Base-by-base conservation (phyloP, 495 filamentous ascomycete species). In the Neurospora sp. region DNA sequence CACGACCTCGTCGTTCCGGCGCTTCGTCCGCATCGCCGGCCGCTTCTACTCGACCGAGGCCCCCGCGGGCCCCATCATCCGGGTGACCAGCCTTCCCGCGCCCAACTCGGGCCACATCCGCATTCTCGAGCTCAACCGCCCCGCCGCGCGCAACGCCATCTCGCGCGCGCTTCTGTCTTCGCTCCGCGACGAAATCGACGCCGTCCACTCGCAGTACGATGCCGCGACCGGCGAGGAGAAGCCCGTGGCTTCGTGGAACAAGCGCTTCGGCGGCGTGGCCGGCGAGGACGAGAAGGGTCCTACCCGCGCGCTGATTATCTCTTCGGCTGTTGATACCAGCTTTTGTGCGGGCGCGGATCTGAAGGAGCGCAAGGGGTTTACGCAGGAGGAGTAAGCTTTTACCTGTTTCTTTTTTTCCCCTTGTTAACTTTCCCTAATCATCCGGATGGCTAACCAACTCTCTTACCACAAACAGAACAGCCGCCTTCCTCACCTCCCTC, bases 311-410 rank as follows among this genome's bases (percentile, higher is more conserved):
- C 76, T 99, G 76, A 88, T 98, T 22, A 73, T 98, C 3, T 91
- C 90, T 14, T 94, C 91, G 74, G 92, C 91, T 8, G 84, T 91
- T 20, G 93, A 97, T 53, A 84, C 87, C 3, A 89, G 89, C 70
- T 99, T 99, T 82, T 98, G 95, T 82, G 94, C 96, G 0, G 96
- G 96, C 39, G 96, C 96, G 2, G 95, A 99, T 76, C 80, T 99
- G 72, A 98, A 97, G 78, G 96, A 98, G 84, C 85, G 95, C 27
- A 87, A 86, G 40, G 85, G 83, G 0, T 93, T 98, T 80, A 91
- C 87, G 4, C 84, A 81, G 71, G 88, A 91, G 70, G 90, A 97
- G 90, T 86, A 65, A 71, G 83, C 31, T 31, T 76, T 5, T 71
- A 9, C 38, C 53, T 12, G 46, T 4, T 70, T 53, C 37, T 27